Evolutionary conservation across 1,139 yeast genomes (phyloP), one percentile per base, ranked within the genome.

Genomic region (Kazachstania sp.): DNA sequence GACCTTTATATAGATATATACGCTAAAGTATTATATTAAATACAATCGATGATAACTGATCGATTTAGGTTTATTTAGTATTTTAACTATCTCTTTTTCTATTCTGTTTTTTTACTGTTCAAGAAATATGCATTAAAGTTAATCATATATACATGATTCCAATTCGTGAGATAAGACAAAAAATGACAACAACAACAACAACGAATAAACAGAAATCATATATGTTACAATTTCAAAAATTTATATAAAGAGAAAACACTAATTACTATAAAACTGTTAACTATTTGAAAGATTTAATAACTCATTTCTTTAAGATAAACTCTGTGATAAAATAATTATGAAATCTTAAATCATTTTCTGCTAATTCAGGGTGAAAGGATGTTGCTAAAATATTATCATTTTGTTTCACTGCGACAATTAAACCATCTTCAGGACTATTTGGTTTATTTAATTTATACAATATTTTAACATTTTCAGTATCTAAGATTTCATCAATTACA

Each of bases 301-400:
- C 4, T 7, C n/a, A 32, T 32, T 7, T 32, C 39, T 49, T 45
- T 41, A 59, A 45, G 5, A 78, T 79, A 64, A 79, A 80, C 55
- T 75, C 78, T 47, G 72, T 72, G 41, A 84, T 58, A 64, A 83
- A 85, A 86, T 88, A 86, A 57, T 75, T 72, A 63, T 86, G 95
- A 58, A 86, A 78, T 37, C 84, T 66, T 40, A 63, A 58, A 55
- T 83, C 87, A 12, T 62, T 64, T 20, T 54, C 59, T 1, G 84
- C 70, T 37, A 86, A 70, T 61, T 86, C 95, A 0, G 95, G 95
- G 61, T 86, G 95, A 65, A 86, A 86, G 2, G 88, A 79, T 0
- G 92, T 85, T 1, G 90, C 94, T 45, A 85, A 64, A 36, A 77
- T 71, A 45, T 72, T 73, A 1, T 83, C 86, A 20, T 47, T 45